phyloP scores from a whole-genome alignment of 495 filamentous ascomycete species.

The Chaetomium cochliodes region DNA sequence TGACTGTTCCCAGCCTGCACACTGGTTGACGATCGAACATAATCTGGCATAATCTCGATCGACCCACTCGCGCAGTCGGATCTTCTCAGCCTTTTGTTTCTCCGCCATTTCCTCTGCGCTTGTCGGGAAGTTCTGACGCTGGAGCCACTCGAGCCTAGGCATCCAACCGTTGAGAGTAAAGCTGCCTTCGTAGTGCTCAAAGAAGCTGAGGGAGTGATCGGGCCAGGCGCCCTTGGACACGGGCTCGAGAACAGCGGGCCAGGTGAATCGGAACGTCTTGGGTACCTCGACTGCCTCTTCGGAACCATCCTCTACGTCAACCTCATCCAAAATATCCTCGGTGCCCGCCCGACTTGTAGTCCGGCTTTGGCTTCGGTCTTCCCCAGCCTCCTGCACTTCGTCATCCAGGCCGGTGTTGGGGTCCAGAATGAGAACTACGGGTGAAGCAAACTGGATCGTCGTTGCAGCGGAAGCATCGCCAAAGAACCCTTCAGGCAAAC shows the following conservation, averaged over 20 bases:
- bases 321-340: background rate
- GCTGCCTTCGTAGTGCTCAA: constrained; percentile 34
- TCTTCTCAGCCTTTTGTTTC: constrained; percentile 25
- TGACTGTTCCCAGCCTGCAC: constrained; percentile 45
- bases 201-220: constrained; percentile 23
- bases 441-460: constrained; percentile 2
- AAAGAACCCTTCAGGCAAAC: constrained; percentile 33
- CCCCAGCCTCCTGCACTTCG: constrained; percentile 7
- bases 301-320: background rate
- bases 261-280: constrained; percentile 22
- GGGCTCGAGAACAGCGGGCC: constrained; percentile 19
- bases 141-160: constrained; percentile 33
- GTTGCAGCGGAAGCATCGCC: background rate
- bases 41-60: constrained; percentile 43
- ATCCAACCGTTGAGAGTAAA: constrained; percentile 37
- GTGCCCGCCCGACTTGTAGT: constrained; percentile 2
- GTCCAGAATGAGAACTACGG: constrained; percentile 25
- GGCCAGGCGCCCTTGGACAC: constrained; percentile 29
- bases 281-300: background rate
- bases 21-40: constrained; percentile 36
- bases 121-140: constrained; percentile 37
- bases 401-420: constrained; percentile 34
- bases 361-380: background rate
- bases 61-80: constrained; percentile 28
- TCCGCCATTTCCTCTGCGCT: constrained; percentile 38